phyloP scores from a whole-genome alignment of 495 filamentous ascomycete species.

The Pyrenula massariospora region DNA sequence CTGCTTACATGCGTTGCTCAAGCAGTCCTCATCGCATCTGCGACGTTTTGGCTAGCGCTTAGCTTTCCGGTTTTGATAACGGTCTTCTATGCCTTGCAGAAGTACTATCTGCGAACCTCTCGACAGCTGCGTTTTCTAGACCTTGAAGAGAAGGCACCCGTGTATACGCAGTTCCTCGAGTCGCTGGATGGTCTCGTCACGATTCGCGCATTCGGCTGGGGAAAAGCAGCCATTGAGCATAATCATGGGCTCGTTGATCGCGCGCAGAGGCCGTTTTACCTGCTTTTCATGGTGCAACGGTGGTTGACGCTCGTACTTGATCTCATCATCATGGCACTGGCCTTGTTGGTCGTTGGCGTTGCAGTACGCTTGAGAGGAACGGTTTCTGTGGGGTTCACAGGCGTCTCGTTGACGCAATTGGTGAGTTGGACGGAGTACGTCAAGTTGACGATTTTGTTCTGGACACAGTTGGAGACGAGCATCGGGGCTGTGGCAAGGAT shows the following conservation, averaged over 20 bases:
- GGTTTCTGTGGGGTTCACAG: slow-evolving; percentile 36
- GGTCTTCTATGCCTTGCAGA: slow-evolving; percentile 42
- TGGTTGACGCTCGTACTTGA: slow-evolving; percentile 42
- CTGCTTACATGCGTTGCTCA: slow-evolving; percentile 35
- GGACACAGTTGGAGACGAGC: slow-evolving; percentile 45
- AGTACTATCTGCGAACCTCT: slow-evolving; percentile 51
- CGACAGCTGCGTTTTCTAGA: slow-evolving; percentile 53
- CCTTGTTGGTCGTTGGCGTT: slow-evolving; percentile 33
- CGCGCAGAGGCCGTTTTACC: slow-evolving; percentile 47
- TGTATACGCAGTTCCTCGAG: slow-evolving; percentile 50
- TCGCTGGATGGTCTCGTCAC: slow-evolving; percentile 34
- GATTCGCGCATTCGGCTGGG: slow-evolving; percentile 47
- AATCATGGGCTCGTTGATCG: slow-evolving; percentile 41
- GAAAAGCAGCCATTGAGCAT: slow-evolving; percentile 28
- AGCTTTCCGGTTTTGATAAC: slow-evolving; percentile 36
- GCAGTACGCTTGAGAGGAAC: slow-evolving; percentile 30
- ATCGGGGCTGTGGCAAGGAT: slow-evolving; percentile 49
- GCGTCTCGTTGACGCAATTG: slow-evolving; percentile 46
- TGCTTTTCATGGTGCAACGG: slow-evolving; percentile 40
- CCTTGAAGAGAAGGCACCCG: slow-evolving; percentile 47
- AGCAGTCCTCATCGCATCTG: slow-evolving; percentile 35
- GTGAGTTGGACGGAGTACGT: slow-evolving; percentile 42
- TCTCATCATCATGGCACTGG: slow-evolving; percentile 33
- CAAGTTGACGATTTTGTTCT: slow-evolving; percentile 39
- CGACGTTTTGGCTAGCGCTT: slow-evolving; percentile 36